phyloP scores from a whole-genome alignment of 805 yeast genomes.

The Zygotorulaspora chibaensis region DNA sequence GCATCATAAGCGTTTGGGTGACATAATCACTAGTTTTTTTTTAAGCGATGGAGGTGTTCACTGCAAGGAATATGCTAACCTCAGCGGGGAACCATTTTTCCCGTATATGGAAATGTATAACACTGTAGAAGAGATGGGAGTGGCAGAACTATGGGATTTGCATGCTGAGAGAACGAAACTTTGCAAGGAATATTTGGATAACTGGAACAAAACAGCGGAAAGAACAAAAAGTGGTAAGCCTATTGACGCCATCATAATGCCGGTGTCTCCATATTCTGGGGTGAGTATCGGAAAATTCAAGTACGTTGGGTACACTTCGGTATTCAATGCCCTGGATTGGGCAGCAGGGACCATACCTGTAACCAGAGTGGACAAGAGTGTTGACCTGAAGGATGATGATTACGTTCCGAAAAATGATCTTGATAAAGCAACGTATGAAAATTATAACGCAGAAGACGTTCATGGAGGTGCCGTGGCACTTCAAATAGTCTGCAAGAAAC shows the following conservation, averaged over 20 bases:
- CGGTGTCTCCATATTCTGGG: constrained; percentile 46
- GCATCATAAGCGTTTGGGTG: constrained; percentile 36
- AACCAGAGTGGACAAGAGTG: constrained; percentile 45
- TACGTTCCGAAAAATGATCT: constrained; percentile 37
- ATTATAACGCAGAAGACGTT: constrained; percentile 49
- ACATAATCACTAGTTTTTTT: constrained; percentile 37
- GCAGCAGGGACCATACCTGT: constrained; percentile 57
- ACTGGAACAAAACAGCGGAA: constrained; percentile 39
- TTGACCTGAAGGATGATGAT: constrained; percentile 35
- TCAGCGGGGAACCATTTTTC: constrained; percentile 44
- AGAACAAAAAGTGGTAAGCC: constrained; percentile 38
- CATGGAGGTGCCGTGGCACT: constrained; percentile 61
- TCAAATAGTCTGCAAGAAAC: constrained; percentile 58
- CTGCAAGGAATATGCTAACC: constrained; percentile 32
- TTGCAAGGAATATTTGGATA: constrained; percentile 39
- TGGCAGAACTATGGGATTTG: constrained; percentile 41
- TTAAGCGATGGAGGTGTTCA: constrained; percentile 45
- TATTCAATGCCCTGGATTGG: constrained; percentile 53
- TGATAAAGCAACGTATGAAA: constrained; percentile 42
- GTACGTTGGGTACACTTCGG: constrained; percentile 51
- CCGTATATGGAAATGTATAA: constrained; percentile 42
- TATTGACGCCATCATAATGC: constrained; percentile 47
- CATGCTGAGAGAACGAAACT: constrained; percentile 40
- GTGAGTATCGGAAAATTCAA: constrained; percentile 34
- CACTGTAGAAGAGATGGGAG: constrained; percentile 35